phyloP scores from a whole-genome alignment of 306 rosid species.

The Casuarina cunninghamiana region DNA sequence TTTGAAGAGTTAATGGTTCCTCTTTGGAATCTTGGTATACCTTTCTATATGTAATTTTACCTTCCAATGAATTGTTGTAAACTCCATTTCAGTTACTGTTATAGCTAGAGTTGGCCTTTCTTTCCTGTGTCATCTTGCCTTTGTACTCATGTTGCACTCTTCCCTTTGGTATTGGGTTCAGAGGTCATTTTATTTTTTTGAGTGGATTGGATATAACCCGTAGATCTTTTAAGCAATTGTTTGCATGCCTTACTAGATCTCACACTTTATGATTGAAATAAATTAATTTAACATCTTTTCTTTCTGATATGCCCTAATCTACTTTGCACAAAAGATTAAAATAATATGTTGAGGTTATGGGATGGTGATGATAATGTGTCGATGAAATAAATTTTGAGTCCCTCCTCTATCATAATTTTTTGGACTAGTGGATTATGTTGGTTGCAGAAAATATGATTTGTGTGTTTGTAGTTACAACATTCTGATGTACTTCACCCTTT shows the following conservation, averaged over 20 bases:
- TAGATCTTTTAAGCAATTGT: not conserved
- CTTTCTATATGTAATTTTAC: not conserved
- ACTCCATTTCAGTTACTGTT: slow-evolving; percentile 1
- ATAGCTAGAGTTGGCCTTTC: not conserved
- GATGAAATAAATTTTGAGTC: not conserved
- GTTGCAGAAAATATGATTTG: not conserved
- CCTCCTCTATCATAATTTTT: not conserved
- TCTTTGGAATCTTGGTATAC: slow-evolving; percentile 4
- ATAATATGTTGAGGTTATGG: not conserved
- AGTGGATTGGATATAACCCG: not conserved
- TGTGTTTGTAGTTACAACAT: not conserved
- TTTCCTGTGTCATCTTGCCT: slow-evolving; percentile 7
- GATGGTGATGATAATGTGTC: not conserved
- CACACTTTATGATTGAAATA: not conserved
- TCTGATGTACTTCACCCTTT: slow-evolving; percentile 1
- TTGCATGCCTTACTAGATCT: not conserved
- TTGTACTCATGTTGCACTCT: not conserved
- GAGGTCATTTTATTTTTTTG: not conserved
- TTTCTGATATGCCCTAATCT: not conserved
- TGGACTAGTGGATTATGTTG: not conserved
- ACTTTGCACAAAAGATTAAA: not conserved
- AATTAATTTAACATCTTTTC: not conserved
- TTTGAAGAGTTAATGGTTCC: not conserved
- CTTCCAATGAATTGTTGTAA: not conserved
- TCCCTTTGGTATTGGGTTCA: not conserved